Base-by-base conservation (phyloP, 768 basidiomycete species). In the Lactarius sanguifluus region DNA sequence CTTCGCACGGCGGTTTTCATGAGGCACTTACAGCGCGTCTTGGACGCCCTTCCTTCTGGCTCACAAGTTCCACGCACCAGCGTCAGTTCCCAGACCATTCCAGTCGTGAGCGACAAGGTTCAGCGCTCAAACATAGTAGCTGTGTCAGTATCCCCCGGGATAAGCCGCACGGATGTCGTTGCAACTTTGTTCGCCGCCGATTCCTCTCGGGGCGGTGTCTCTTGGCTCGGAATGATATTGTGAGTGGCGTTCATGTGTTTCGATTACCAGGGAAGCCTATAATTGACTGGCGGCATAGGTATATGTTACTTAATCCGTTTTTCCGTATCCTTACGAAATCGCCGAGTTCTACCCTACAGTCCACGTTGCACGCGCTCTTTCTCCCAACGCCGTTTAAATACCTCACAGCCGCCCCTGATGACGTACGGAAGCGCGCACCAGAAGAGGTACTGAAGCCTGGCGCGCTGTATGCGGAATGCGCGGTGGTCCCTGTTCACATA, bases 331-430 rank as follows among this genome's bases (percentile, higher is more conserved):
- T 91, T 70, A 84, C 87, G 6, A 95, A 95, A 71, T 85, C 88
- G 0, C 82, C 91, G 1, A 73, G 68, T 3, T 78, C 85, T 9
- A 78, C 88, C 0, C 78, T 90, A n/a, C 91, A 96, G 73, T 83
- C 86, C 3, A 79, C 94, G n/a, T 76, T 95, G 3, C 94, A 94
- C 67, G 88, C 83, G 0, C 82, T 96, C 16, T 94, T 91, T 75
- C 82, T 93, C 18, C 91, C 91, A 1, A 91, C 89, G 3, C 90
- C 90, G 3, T 87, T 90, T 78, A 91, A 90, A 75, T 77, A 81
- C 47, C 73, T 81, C 30, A 72, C 79, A 5, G 76, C 76, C 43
- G 59, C 68, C 20, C 58, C 73, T 0, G 60, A 73, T 8, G 57
- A 69, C 56, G 41, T 68, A 8, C 62, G 68, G 32, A n/a, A 45